Evolutionary conservation across 345 rosid species (phyloP).

Genomic region (Microthlaspi erraticum): DNA sequence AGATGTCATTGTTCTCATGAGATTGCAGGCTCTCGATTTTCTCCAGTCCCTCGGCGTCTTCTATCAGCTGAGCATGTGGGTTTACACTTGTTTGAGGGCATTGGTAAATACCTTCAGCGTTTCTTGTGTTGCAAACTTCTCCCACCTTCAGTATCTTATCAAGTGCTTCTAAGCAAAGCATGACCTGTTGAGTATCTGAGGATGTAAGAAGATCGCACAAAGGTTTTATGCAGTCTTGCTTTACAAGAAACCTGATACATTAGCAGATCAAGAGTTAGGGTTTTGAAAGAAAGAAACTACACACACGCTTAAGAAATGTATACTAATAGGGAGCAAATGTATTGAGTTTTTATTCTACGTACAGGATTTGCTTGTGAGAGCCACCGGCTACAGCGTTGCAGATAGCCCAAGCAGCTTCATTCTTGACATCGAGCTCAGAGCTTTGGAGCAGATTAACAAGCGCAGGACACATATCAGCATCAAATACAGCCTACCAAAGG

Average conservation of each 20-base stretch:
- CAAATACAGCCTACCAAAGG: conserved; percentile 52
- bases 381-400: conserved; percentile 59
- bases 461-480: conserved; percentile 53
- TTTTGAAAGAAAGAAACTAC: conserved; percentile 2
- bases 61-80: conserved; percentile 58
- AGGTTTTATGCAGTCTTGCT: conserved; percentile 62
- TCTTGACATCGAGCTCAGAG: conserved; percentile 59
- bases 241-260: conserved; percentile 49
- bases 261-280: conserved; percentile 8
- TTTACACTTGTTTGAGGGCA: conserved; percentile 44
- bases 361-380: conserved; percentile 60
- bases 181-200: conserved; percentile 55
- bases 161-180: conserved; percentile 60
- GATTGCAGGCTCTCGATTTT: conserved; percentile 63
- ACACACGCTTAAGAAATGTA: not conserved
- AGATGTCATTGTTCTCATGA: conserved; percentile 50
- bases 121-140: conserved; percentile 51
- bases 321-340: not conserved
- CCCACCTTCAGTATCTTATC: conserved; percentile 66
- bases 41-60: conserved; percentile 62
- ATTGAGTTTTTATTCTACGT: conserved; percentile 11
- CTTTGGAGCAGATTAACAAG: conserved; percentile 55
- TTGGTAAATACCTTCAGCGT: conserved; percentile 44
- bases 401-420: conserved; percentile 51
- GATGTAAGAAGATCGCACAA: conserved; percentile 60